Evolutionary conservation across 2,329 filamentous ascomycete genomes (phyloP).

Genomic region (Parastagonospora nodorum): DNA sequence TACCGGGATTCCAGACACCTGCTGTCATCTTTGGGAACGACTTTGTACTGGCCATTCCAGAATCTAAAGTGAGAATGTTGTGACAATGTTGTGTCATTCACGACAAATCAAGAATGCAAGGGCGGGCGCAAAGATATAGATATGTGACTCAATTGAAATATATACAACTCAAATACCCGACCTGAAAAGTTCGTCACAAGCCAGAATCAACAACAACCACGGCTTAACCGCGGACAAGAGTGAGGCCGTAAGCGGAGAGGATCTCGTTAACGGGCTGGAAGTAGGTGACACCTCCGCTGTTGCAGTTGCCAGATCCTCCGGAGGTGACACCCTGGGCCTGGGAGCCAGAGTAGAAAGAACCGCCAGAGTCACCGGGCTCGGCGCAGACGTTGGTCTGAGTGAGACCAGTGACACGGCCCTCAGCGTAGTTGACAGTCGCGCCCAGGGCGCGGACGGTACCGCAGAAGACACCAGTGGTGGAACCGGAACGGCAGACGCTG

Average conservation of each 20-base stretch:
- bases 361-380: slow-evolving; percentile 51
- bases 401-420: slow-evolving; percentile 49
- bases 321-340: slow-evolving; percentile 53
- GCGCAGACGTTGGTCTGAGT: slow-evolving; percentile 50
- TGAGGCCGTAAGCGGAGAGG: slow-evolving; percentile 46
- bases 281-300: slow-evolving; percentile 45
- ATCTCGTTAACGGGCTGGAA: slow-evolving; percentile 53
- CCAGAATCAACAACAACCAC: background rate
- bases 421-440: slow-evolving; percentile 47
- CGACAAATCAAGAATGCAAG: too few relatives aligned
- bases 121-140: too few relatives aligned
- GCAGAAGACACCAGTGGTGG: slow-evolving; percentile 50
- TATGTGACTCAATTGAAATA: too few relatives aligned
- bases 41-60: too few relatives aligned
- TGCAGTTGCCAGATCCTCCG: slow-evolving; percentile 49
- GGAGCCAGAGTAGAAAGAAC: slow-evolving; percentile 48
- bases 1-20: too few relatives aligned
- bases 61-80: too few relatives aligned
- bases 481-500: slow-evolving; percentile 51
- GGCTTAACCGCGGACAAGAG: slow-evolving; percentile 27
- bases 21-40: too few relatives aligned
- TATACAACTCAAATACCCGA: too few relatives aligned
- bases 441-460: slow-evolving; percentile 43
- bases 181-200: too few relatives aligned
- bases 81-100: too few relatives aligned